phyloP scores from a whole-genome alignment of 805 yeast genomes.

The Jamesozyma gamospora region DNA sequence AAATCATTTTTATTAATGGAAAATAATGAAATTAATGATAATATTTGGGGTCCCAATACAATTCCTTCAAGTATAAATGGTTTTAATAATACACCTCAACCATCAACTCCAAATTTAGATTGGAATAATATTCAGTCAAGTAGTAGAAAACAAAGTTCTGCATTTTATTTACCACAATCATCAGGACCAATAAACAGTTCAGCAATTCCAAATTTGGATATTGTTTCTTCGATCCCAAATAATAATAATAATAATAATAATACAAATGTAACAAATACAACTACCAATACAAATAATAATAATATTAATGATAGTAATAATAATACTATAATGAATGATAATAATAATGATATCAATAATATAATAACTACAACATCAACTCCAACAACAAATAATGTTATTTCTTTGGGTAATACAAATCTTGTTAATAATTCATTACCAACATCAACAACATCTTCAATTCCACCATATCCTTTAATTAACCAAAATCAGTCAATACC shows the following conservation, averaged over 20 bases:
- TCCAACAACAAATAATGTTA: conserved; percentile 13
- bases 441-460: conserved; percentile 11
- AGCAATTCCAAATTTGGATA: conserved; percentile 12
- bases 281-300: not conserved
- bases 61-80: conserved; percentile 25
- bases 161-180: conserved; percentile 7
- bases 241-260: no score
- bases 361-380: conserved; percentile 2
- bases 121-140: conserved; percentile 14
- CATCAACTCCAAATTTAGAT: conserved; percentile 25
- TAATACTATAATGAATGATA: not conserved
- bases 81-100: conserved; percentile 20
- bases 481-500: conserved; percentile 3
- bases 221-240: conserved; percentile 6
- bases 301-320: not conserved
- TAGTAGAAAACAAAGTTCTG: conserved; percentile 10
- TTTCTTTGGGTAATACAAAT: conserved; percentile 2
- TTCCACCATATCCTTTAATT: conserved; percentile 9
- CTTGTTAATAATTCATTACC: conserved; percentile 9
- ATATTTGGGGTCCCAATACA: conserved; percentile 28
- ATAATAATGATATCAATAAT: not conserved
- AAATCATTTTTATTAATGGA: conserved; percentile 34
- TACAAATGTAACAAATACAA: conserved; percentile 5
- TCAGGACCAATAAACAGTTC: conserved; percentile 7
- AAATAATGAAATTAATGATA: conserved; percentile 28